phyloP scores from a whole-genome alignment of 139 green algal genomes.

The Coelastrella sp. region DNA sequence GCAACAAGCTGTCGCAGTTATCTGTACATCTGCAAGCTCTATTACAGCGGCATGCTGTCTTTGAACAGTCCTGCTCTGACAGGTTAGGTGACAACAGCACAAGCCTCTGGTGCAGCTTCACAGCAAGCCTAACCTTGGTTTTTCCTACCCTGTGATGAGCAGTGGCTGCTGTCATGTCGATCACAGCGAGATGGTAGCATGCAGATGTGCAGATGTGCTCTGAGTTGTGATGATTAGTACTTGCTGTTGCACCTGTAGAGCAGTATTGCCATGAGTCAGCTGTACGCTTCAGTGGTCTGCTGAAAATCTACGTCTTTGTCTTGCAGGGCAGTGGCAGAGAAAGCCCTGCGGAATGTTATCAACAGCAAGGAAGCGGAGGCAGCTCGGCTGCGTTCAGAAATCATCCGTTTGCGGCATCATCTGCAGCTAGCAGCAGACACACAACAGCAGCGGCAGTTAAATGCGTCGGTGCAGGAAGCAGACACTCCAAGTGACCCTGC shows the following conservation, averaged over 20 bases:
- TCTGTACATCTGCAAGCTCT: neutral
- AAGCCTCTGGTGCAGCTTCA: neutral
- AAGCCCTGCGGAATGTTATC: slow-evolving; percentile 1
- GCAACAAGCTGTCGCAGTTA: neutral
- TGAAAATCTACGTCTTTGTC: neutral
- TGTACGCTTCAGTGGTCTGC: neutral
- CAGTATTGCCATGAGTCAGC: neutral
- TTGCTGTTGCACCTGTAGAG: neutral
- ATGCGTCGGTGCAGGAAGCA: neutral
- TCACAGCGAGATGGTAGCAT: no score
- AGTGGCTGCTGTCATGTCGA: no score
- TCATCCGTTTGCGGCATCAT: neutral
- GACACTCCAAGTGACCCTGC: neutral
- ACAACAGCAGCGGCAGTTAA: neutral
- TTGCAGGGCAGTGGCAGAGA: slow-evolving; percentile 11
- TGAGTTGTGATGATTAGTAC: no score
- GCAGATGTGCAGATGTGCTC: no score
- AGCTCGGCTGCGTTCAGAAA: slow-evolving; percentile 47
- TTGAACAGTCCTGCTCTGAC: slow-evolving; percentile 11
- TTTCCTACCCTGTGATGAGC: no score
- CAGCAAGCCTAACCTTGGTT: neutral
- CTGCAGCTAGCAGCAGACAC: neutral
- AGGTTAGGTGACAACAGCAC: neutral
- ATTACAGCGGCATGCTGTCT: neutral
- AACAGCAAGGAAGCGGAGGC: slow-evolving; percentile 47